A percentile compares a stretch with the other conserved stretches of the same genome.
These are phyloP conservation scores for Pseudocercospora vitis DNA, from an alignment of 2,329 filamentous ascomycete genomes.

Conservation along the genomic window DNA sequence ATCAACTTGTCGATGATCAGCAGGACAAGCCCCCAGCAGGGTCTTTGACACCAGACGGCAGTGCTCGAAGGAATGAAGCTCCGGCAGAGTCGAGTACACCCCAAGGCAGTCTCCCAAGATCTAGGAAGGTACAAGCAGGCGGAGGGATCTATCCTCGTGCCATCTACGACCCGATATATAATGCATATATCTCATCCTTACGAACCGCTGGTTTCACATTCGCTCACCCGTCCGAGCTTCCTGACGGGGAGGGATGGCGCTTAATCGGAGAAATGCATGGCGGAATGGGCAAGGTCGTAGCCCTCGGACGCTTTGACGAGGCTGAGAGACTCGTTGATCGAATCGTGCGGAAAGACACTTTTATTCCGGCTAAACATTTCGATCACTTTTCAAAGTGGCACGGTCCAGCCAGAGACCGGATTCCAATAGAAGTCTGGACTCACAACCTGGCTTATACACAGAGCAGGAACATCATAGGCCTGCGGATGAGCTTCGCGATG, in stretches of 20 bases:
- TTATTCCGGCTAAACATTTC: neutral
- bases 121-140: too few relatives aligned
- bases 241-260: neutral
- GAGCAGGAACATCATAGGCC: neutral
- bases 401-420: neutral
- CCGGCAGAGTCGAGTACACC: too few relatives aligned
- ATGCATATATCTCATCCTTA: too few relatives aligned
- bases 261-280: neutral
- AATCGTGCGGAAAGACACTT: constrained; percentile 13
- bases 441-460: constrained; percentile 3
- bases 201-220: too few relatives aligned
- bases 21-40: too few relatives aligned
- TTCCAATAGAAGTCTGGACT: constrained; percentile 11
- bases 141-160: too few relatives aligned
- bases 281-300: constrained; percentile 10
- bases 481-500: neutral
- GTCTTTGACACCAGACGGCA: too few relatives aligned
- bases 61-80: too few relatives aligned
- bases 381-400: constrained; percentile 6
- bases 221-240: too few relatives aligned
- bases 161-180: too few relatives aligned
- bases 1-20: too few relatives aligned
- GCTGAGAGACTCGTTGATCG: constrained; percentile 3
- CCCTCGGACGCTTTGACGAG: constrained; percentile 3
- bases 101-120: too few relatives aligned